These are phyloP conservation scores for Ambrosia trifida DNA, from an alignment of 129 eudicot genomes.

Conservation along the genomic window DNA sequence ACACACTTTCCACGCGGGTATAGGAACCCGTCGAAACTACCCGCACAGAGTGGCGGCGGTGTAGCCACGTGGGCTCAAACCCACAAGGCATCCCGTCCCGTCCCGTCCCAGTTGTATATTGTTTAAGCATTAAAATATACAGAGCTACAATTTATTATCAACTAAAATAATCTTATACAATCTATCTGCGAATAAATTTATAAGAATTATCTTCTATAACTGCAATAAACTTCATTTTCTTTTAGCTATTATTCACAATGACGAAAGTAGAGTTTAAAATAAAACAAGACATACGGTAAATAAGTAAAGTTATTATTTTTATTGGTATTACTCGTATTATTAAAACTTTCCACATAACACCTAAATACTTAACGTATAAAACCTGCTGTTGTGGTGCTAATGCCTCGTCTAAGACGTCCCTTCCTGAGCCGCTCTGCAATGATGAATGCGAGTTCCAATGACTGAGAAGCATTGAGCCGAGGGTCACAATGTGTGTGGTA, in stretches of 20 bases:
- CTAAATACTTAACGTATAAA: constrained; percentile 18
- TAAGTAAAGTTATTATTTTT: no score
- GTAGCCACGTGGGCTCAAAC: no score
- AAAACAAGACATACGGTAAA: background rate
- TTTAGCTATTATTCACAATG: background rate
- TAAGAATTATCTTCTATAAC: background rate
- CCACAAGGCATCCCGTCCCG: no score
- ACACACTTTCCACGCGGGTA: no score
- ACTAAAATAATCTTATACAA: no score
- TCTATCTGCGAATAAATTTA: no score
- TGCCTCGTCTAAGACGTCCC: constrained; percentile 58
- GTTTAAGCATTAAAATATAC: no score
- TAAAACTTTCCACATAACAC: background rate
- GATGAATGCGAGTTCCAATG: constrained; percentile 82
- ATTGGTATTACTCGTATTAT: background rate
- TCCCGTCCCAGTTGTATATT: no score
- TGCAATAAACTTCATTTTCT: background rate
- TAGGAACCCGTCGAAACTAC: no score
- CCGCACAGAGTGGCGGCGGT: no score
- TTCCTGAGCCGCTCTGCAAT: constrained; percentile 75
- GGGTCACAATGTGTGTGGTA: constrained; percentile 96
- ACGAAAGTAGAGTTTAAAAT: background rate
- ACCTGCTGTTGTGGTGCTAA: constrained; percentile 26
- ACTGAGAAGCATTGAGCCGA: constrained; percentile 85
- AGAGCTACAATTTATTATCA: no score